Conservation (phyloP, 257 asterid genomes). For the Petunia axillaris region DNA sequence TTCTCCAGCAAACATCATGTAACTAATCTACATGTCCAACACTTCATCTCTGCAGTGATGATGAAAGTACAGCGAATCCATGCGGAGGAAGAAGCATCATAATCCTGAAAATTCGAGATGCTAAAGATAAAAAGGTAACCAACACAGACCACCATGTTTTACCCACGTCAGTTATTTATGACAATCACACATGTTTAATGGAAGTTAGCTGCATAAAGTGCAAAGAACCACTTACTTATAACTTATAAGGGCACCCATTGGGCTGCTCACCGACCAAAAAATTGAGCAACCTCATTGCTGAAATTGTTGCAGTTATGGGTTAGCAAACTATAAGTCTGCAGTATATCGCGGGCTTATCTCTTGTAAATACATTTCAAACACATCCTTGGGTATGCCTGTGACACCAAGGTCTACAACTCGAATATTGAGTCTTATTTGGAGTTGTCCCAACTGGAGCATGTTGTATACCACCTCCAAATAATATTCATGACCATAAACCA, state of each 20-base stretch:
- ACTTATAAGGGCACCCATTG: slow-evolving; percentile 72
- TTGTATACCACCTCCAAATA: slow-evolving; percentile 29
- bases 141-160: background rate
- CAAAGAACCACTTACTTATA: slow-evolving; percentile 10
- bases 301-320: slow-evolving; percentile 94
- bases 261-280: slow-evolving; percentile 54
- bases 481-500: slow-evolving; percentile 70
- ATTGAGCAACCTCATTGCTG: slow-evolving; percentile 63
- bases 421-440: slow-evolving; percentile 78
- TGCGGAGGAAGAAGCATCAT: background rate
- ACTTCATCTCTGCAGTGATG: background rate
- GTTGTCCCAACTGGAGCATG: slow-evolving; percentile 70
- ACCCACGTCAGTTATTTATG: background rate
- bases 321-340: slow-evolving; percentile 81
- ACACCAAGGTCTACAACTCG: slow-evolving; percentile 80
- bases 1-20: background rate
- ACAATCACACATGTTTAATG: background rate
- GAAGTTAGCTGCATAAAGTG: background rate
- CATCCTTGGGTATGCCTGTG: slow-evolving; percentile 87
- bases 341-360: slow-evolving; percentile 87
- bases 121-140: too few species aligned
- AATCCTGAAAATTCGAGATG: background rate
- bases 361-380: slow-evolving; percentile 75
- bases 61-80: background rate
- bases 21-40: background rate